A percentile compares a stretch with the other conserved stretches of the same genome.
Evolutionary conservation across 768 basidiomycete species (phyloP).

Genomic region (Flagelloscypha sp.): DNA sequence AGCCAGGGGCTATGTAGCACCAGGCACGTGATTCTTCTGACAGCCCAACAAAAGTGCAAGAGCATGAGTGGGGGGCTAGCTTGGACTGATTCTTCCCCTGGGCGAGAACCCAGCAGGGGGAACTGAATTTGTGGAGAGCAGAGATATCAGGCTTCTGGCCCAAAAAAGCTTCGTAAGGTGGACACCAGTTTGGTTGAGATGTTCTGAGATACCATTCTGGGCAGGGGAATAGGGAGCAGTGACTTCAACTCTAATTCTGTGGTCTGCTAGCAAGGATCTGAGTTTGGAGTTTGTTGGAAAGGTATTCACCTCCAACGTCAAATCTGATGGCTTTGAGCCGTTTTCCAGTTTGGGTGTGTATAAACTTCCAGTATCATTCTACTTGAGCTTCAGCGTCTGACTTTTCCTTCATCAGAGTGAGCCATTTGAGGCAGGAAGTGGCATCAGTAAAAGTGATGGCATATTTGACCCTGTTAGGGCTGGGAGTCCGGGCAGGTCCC

Average conservation of each 20-base stretch:
- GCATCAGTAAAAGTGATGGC: conserved; percentile 22
- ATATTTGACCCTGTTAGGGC: conserved; percentile 18
- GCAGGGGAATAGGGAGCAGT: conserved; percentile 20
- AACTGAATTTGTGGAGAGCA: conserved; percentile 17
- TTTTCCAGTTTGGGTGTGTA: conserved; percentile 10
- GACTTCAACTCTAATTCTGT: conserved; percentile 16
- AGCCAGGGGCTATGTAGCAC: conserved; percentile 16
- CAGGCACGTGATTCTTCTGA: conserved; percentile 17
- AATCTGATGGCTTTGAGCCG: no score
- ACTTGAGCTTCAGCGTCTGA: no score
- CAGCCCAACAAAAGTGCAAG: conserved; percentile 10
- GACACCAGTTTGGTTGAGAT: conserved; percentile 16
- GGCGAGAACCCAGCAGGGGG: conserved; percentile 6
- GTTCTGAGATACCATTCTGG: conserved; percentile 24
- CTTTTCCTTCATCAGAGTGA: conserved; percentile 13
- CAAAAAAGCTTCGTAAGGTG: conserved; percentile 10
- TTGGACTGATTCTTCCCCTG: conserved; percentile 16
- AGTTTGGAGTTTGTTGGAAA: conserved; percentile 9
- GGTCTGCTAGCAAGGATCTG: conserved; percentile 9
- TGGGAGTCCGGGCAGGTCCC: conserved; percentile 18
- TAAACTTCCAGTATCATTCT: no score
- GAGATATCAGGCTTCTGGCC: conserved; percentile 12
- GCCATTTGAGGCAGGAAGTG: conserved; percentile 3
- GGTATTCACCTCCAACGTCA: conserved; percentile 20
- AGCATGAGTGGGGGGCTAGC: conserved; percentile 7